Evolutionary conservation across 352 stramenopile species (phyloP).

Genomic region (Thalassiosira hispida): DNA sequence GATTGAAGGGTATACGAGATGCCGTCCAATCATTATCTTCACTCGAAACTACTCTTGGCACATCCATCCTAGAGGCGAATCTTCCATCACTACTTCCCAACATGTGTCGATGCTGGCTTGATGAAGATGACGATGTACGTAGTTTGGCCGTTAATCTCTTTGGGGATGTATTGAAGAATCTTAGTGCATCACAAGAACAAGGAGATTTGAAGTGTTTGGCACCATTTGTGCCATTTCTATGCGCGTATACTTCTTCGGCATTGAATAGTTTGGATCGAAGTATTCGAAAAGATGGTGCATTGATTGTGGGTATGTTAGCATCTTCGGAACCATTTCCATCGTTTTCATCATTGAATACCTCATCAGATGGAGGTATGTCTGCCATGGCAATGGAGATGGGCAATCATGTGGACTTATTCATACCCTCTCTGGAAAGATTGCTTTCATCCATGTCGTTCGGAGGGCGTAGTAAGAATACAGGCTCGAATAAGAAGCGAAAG

Average conservation of each 20-base stretch:
- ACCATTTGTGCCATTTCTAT: slow-evolving; percentile 73
- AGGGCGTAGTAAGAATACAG: slow-evolving; percentile 24
- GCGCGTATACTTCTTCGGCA: slow-evolving; percentile 74
- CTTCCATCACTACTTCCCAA: slow-evolving; percentile 68
- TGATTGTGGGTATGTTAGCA: slow-evolving; percentile 59
- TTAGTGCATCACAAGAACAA: slow-evolving; percentile 21
- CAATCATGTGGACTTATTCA: slow-evolving; percentile 50
- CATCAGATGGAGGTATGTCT: slow-evolving; percentile 14
- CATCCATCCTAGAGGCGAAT: slow-evolving; percentile 56
- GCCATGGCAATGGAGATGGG: slow-evolving; percentile 39
- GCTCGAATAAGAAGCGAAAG: slow-evolving; percentile 50
- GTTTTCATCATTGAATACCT: slow-evolving; percentile 42
- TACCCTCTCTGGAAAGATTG: slow-evolving; percentile 48
- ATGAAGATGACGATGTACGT: slow-evolving; percentile 79
- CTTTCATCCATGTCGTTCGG: slow-evolving; percentile 55
- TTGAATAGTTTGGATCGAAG: slow-evolving; percentile 78
- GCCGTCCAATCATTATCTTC: slow-evolving; percentile 58
- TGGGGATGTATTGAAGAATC: slow-evolving; percentile 54
- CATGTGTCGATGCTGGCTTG: slow-evolving; percentile 68
- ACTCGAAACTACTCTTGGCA: slow-evolving; percentile 17
- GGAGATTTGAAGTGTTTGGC: slow-evolving; percentile 49
- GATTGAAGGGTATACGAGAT: slow-evolving; percentile 72
- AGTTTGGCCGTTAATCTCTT: slow-evolving; percentile 57
- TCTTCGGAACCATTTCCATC: slow-evolving; percentile 55
- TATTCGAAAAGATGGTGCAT: slow-evolving; percentile 67